Base-by-base conservation (phyloP, 768 basidiomycete species). In the Crepidotus variabilis region DNA sequence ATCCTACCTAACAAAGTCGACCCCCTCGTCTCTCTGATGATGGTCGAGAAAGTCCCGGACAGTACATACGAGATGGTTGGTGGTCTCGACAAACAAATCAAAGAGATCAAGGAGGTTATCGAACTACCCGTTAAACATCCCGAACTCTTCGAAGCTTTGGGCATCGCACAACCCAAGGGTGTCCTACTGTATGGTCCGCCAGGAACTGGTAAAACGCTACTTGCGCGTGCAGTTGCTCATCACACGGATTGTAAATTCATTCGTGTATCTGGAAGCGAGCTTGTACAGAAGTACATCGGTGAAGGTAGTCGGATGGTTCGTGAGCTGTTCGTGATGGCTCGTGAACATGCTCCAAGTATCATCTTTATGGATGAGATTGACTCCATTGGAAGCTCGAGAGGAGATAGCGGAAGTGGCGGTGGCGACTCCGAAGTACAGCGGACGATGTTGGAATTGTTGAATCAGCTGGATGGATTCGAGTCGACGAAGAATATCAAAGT, bases 311-410 rank as follows among this genome's bases (percentile, higher is more conserved):
- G 95, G 58, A 98, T 97, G 95, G 95, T 98, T 35, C 83, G 96
- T 52, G 96, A 98, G 75, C 72, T 98, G 57, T 98, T 98, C 78
- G 94, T 97, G 58, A 98, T 97, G 96, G 96, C 96, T 2, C 74
- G 94, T 59, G 96, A 98, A 70, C 94, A 97, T 66, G 96, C 96
- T 33, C 96, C 96, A 34, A 91, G 90, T 71, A 97, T 98, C 74
- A 97, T 98, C 69, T 98, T 98, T 78, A 97, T 98, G 95, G 96
- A 98, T 69, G 96, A 98, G 74, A 98, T 98, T 61, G 96, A 98
- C 73, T 94, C 92, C 18, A 98, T 98, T 66, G 96, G 96, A 54
- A 90, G 88, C 60, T 93, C 92, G 60, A 75, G 95, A 68, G 93
- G 95, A 10, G 92, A 94, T 68, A 87, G 95, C 66, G 93, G 95